phyloP scores from a whole-genome alignment of 441 rosid species.

The Jatropha multifida region DNA sequence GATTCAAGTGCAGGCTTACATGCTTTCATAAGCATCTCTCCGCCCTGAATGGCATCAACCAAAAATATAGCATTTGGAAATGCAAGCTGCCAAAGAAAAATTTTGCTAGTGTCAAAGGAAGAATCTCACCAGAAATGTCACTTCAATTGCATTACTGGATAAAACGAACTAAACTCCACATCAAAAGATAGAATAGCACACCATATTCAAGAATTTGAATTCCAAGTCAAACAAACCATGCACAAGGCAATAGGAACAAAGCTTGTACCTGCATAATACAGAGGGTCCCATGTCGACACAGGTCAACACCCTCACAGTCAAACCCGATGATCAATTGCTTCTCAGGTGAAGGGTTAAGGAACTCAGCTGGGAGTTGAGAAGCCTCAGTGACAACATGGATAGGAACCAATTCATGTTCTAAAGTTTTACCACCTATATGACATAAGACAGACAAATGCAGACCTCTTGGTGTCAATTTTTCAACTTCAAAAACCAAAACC shows the following conservation, averaged over 20 bases:
- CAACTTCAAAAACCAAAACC: no score
- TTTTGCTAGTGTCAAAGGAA: not conserved
- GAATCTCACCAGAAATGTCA: not conserved
- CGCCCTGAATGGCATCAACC: constrained; percentile 83
- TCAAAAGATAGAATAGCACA: not conserved
- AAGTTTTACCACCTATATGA: constrained; percentile 44
- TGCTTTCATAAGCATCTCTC: constrained; percentile 63
- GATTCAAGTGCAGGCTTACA: constrained; percentile 99
- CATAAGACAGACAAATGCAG: not conserved
- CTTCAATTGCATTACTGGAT: not conserved
- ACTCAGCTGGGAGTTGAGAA: constrained; percentile 77
- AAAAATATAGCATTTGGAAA: constrained; percentile 86
- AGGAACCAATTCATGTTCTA: constrained; percentile 53
- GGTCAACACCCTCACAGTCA: constrained; percentile 92
- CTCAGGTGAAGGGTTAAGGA: constrained; percentile 67
- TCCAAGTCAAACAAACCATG: not conserved
- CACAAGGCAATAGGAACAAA: not conserved
- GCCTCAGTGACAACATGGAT: constrained; percentile 63
- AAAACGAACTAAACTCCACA: not conserved
- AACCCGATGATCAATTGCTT: constrained; percentile 69
- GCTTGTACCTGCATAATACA: constrained; percentile 85
- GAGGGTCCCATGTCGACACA: constrained; percentile 77
- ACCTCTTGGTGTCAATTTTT: not conserved
- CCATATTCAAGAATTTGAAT: not conserved
- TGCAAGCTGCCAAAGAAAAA: constrained; percentile 70